phyloP scores from a whole-genome alignment of 2,329 filamentous ascomycete species.

The Fusarium coffeatum region DNA sequence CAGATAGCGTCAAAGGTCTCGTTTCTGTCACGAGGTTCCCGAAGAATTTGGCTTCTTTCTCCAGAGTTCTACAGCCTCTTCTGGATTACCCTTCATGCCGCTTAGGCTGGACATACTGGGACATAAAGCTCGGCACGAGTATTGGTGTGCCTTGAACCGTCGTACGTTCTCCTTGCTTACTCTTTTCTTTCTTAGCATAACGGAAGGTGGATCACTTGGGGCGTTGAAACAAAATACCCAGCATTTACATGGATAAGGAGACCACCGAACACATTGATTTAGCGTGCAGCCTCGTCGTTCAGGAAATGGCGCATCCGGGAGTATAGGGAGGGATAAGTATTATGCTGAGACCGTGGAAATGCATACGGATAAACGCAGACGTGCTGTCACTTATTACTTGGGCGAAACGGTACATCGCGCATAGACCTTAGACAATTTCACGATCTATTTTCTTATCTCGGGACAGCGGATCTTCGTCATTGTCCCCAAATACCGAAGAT shows the following conservation, averaged over 20 bases:
- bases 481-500: neutral
- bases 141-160: slow-evolving; percentile 1
- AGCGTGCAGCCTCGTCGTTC: slow-evolving; percentile 16
- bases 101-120: slow-evolving; percentile 7
- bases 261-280: slow-evolving; percentile 35
- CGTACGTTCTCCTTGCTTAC: neutral
- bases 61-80: neutral
- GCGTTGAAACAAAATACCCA: slow-evolving; percentile 43
- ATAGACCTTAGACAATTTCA: slow-evolving; percentile 30
- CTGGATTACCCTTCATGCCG: neutral
- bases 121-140: neutral
- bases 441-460: neutral
- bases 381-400: slow-evolving; percentile 13
- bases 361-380: slow-evolving; percentile 2
- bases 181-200: slow-evolving; percentile 24
- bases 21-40: neutral
- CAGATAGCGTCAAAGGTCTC: neutral
- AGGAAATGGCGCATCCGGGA: slow-evolving; percentile 41
- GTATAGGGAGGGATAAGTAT: slow-evolving; percentile 23
- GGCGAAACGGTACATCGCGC: slow-evolving; percentile 12
- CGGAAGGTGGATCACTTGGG: slow-evolving; percentile 21
- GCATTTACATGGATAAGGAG: slow-evolving; percentile 45
- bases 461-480: neutral
- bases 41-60: neutral
- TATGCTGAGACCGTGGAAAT: neutral